Conservation (phyloP, 148 eudicot species). For the Vaccinium corymbosum region DNA sequence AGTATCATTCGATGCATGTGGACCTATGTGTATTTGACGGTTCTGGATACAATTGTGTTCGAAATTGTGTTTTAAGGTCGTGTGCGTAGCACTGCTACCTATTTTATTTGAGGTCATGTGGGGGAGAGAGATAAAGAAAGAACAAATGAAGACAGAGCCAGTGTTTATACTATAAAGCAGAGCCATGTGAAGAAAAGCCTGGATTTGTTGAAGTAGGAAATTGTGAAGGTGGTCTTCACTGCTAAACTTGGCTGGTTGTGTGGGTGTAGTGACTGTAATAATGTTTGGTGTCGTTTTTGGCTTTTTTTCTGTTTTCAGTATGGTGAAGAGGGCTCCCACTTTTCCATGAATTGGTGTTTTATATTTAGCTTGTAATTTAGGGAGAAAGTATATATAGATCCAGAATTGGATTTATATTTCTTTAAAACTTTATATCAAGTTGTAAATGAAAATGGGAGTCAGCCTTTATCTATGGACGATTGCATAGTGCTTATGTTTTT, state of each 20-base stretch:
- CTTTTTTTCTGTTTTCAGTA: background rate
- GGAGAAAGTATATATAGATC: slow-evolving; percentile 1
- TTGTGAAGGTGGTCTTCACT: background rate
- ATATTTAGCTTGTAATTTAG: slow-evolving; percentile 14
- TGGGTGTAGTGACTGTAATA: background rate
- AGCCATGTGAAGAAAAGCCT: slow-evolving; percentile 8
- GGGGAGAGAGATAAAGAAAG: background rate
- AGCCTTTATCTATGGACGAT: background rate
- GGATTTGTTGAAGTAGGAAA: background rate
- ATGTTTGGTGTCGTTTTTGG: background rate
- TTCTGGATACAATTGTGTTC: no score
- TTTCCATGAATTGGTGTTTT: background rate
- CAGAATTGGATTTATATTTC: background rate
- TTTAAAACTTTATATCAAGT: background rate
- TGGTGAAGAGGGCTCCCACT: background rate
- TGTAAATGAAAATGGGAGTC: slow-evolving; percentile 5
- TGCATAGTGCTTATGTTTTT: background rate
- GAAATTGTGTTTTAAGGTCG: no score
- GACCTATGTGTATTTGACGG: no score
- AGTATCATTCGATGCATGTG: no score
- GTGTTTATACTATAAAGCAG: background rate
- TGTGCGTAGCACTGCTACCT: no score
- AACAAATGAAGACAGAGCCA: background rate
- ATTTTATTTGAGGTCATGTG: background rate
- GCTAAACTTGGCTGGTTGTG: background rate